Evolutionary conservation across 306 rosid genomes (phyloP).

Genomic region (Amphicarpaea edgeworthii): DNA sequence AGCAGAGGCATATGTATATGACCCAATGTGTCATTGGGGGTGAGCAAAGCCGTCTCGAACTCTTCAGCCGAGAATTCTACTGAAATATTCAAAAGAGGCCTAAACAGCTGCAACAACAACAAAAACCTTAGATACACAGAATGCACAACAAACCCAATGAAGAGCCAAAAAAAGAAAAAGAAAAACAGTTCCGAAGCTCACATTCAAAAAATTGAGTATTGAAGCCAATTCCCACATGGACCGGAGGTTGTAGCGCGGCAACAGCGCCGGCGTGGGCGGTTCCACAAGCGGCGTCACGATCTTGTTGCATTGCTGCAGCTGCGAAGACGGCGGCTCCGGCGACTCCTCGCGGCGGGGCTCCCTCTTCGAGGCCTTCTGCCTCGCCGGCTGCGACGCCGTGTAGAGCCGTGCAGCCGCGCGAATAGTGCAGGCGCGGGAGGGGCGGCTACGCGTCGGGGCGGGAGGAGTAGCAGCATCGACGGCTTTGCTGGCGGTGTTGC

Average conservation of each 20-base stretch:
- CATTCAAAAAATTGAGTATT: slow-evolving; percentile 86
- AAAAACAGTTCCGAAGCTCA: slow-evolving; percentile 59
- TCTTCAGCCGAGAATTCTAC: slow-evolving; percentile 90
- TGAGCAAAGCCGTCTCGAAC: slow-evolving; percentile 88
- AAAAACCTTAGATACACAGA: slow-evolving; percentile 39
- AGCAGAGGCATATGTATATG: slow-evolving; percentile 86
- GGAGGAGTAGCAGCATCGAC: slow-evolving; percentile 43
- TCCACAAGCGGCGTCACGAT: slow-evolving; percentile 79
- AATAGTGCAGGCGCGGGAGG: slow-evolving; percentile 94
- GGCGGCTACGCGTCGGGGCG: slow-evolving; percentile 64
- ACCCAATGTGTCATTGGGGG: slow-evolving; percentile 85
- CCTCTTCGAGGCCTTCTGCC: slow-evolving; percentile 56
- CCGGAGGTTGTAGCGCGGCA: slow-evolving; percentile 88
- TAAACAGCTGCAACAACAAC: slow-evolving; percentile 64
- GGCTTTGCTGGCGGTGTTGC: slow-evolving; percentile 46
- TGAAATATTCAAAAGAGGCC: slow-evolving; percentile 77
- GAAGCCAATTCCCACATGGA: slow-evolving; percentile 97
- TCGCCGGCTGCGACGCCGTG: slow-evolving; percentile 52
- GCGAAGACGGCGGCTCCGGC: slow-evolving; percentile 15
- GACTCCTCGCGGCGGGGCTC: slow-evolving; percentile 53
- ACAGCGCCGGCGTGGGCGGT: slow-evolving; percentile 76
- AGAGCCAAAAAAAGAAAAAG: slow-evolving; percentile 40
- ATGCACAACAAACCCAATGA: slow-evolving; percentile 20
- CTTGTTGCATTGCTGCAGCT: slow-evolving; percentile 74
- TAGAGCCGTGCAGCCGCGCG: slow-evolving; percentile 78